Evolutionary conservation across 331 rosid genomes (phyloP).

Genomic region (Quercus lobata): DNA sequence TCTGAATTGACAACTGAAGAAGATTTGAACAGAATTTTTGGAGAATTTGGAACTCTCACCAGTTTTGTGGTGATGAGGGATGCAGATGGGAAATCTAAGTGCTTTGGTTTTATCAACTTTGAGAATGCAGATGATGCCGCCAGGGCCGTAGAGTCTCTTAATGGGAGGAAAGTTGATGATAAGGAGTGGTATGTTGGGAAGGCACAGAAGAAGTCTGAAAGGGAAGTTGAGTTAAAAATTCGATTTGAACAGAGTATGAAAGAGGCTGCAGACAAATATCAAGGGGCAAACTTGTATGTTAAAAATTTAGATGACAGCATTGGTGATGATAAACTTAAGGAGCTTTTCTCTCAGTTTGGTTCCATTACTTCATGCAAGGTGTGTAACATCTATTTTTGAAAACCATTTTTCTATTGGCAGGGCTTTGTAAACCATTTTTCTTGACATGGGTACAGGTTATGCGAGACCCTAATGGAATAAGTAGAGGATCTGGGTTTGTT

Average conservation of each 20-base stretch:
- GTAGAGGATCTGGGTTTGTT: constrained; percentile 96
- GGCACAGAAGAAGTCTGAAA: constrained; percentile 98
- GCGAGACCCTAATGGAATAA: constrained; percentile 87
- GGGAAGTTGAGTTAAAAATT: constrained; percentile 77
- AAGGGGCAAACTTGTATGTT: constrained; percentile 85
- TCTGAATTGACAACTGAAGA: constrained; percentile 79
- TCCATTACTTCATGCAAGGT: constrained; percentile 97
- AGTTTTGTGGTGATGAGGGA: constrained; percentile 94
- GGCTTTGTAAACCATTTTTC: constrained; percentile 9
- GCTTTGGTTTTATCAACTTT: constrained; percentile 95
- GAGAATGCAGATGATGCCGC: constrained; percentile 90
- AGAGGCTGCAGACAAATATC: constrained; percentile 96
- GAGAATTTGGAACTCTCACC: constrained; percentile 74
- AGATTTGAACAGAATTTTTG: constrained; percentile 62
- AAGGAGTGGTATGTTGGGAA: constrained; percentile 98
- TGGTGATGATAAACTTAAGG: constrained; percentile 77
- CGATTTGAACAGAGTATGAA: constrained; percentile 88
- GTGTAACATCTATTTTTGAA: constrained; percentile 1
- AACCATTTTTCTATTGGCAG: neutral
- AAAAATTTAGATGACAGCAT: constrained; percentile 85
- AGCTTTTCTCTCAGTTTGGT: constrained; percentile 75
- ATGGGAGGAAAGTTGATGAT: constrained; percentile 76
- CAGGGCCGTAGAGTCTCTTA: constrained; percentile 79
- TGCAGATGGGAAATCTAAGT: constrained; percentile 87
- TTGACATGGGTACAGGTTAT: constrained; percentile 62